These are phyloP conservation scores for Silene latifolia DNA, from an alignment of 148 eudicot genomes.

Conservation along the genomic window DNA sequence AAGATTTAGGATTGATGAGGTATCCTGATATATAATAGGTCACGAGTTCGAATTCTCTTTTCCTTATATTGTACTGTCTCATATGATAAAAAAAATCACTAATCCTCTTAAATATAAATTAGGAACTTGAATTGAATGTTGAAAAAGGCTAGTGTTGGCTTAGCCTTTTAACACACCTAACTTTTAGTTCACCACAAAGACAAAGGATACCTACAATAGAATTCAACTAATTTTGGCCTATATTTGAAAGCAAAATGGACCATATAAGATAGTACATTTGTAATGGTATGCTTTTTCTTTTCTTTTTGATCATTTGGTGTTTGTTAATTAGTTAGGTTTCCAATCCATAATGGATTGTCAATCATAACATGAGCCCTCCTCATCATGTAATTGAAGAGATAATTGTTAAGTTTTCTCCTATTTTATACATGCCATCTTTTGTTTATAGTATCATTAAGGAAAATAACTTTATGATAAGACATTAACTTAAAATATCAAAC, in stretches of 20 bases:
- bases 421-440: constrained; percentile 14
- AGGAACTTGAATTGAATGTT: constrained; percentile 16
- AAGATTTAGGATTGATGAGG: no score
- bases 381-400: not conserved
- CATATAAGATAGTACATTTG: constrained; percentile 17
- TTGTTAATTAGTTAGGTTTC: constrained; percentile 11
- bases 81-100: no score
- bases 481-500: constrained; percentile 23
- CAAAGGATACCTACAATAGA: constrained; percentile 10
- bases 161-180: constrained; percentile 27
- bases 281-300: constrained; percentile 13
- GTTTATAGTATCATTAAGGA: constrained; percentile 12
- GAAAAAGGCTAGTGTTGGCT: constrained; percentile 34
- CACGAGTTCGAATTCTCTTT: no score
- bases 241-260: constrained; percentile 11
- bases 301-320: not conserved
- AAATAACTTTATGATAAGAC: not conserved
- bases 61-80: no score
- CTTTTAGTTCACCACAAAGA: constrained; percentile 24
- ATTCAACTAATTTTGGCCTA: constrained; percentile 17
- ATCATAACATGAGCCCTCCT: constrained; percentile 17
- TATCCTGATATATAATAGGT: no score
- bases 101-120: constrained; percentile 8
- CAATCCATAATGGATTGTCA: constrained; percentile 20
- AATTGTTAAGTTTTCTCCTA: constrained; percentile 20